These are phyloP conservation scores for Vickermania ingenoplastis DNA, from an alignment of 208 protist species.

Conservation along the genomic window DNA sequence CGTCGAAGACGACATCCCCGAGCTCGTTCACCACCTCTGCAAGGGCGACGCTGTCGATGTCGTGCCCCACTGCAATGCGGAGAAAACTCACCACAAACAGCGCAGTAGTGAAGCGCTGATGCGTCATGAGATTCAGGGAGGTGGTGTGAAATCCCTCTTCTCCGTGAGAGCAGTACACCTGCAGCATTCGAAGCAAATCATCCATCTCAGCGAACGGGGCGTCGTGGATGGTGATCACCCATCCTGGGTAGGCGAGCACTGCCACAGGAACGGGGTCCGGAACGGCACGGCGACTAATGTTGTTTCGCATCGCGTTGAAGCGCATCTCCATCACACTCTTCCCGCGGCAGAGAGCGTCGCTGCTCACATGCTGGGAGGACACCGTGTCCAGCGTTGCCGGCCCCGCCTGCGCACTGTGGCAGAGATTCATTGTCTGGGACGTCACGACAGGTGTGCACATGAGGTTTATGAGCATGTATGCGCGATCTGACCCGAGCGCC, in stretches of 20 bases:
- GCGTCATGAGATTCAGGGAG: background rate
- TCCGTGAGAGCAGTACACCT: slow-evolving; percentile 46
- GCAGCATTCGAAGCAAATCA: slow-evolving; percentile 69
- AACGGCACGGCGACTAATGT: slow-evolving; percentile 27
- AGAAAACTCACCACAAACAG: slow-evolving; percentile 67
- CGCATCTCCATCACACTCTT: slow-evolving; percentile 75
- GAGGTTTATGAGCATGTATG: slow-evolving; percentile 67
- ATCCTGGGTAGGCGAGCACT: slow-evolving; percentile 67
- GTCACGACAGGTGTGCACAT: slow-evolving; percentile 50
- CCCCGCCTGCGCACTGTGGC: background rate
- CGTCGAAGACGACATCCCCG: slow-evolving; percentile 58
- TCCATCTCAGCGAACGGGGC: slow-evolving; percentile 81
- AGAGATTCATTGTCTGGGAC: background rate
- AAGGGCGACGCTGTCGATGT: slow-evolving; percentile 69
- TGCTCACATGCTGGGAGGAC: slow-evolving; percentile 2
- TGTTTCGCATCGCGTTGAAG: slow-evolving; percentile 62
- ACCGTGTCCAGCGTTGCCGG: background rate
- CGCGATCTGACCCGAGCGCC: slow-evolving; percentile 12
- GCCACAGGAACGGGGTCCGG: slow-evolving; percentile 46
- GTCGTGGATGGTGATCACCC: slow-evolving; percentile 83
- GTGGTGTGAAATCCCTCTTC: background rate
- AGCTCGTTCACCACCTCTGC: slow-evolving; percentile 52
- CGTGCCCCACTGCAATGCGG: slow-evolving; percentile 70
- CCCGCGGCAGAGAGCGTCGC: slow-evolving; percentile 4
- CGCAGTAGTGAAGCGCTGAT: slow-evolving; percentile 43